Base-by-base conservation (phyloP, 2,329 filamentous ascomycete genomes). In the Epicoccum sorghinum region DNA sequence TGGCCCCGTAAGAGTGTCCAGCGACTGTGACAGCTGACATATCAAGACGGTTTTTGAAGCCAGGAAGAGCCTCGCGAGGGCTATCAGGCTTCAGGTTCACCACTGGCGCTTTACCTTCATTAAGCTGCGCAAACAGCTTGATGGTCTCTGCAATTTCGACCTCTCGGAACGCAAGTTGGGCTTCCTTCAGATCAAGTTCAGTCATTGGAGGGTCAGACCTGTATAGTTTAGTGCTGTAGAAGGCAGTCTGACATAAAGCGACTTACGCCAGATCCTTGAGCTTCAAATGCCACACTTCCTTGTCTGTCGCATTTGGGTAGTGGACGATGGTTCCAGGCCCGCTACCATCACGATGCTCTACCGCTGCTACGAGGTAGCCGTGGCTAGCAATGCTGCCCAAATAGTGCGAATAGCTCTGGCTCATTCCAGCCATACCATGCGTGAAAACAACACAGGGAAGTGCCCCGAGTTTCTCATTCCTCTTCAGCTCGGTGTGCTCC, bases 1-100 rank as follows among this genome's bases (percentile, higher is more conserved):
- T 89, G 2, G 86, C 86, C 43, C 87, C 87, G 72, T 86, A 88
- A 0, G 84, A 87, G 67, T 89, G 86, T 0, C 86, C 86, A 3
- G 77, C 82, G 7, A 89, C 77, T 40, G 84, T 79, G 60, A 87
- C 78, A 32, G 81, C 78, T 27, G 79, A 73, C 40, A 81, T 75
- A 66, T 87, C 80, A 6, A 89, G 78, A 8, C 84, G 79, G 50
- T 74, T 72, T 32, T 76, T 68, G 79, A 86, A 89, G 13, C 73
- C 71, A 3, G 74, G 62, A 1, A 77, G 57, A 74, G 72, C 22
- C 62, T 64, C 39, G 79, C 83, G 67, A 82, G 83, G 32, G 58
- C 65, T 59, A 78, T 80, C 8, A 78, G 72, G 73, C 82, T 87
- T 66, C 24, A 69, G 59, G 59, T 69, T 72, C 4, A 61, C 68